These are phyloP conservation scores for Colletotrichum chrysophilum DNA, from an alignment of 2,329 filamentous ascomycete genomes.

Conservation along the genomic window DNA sequence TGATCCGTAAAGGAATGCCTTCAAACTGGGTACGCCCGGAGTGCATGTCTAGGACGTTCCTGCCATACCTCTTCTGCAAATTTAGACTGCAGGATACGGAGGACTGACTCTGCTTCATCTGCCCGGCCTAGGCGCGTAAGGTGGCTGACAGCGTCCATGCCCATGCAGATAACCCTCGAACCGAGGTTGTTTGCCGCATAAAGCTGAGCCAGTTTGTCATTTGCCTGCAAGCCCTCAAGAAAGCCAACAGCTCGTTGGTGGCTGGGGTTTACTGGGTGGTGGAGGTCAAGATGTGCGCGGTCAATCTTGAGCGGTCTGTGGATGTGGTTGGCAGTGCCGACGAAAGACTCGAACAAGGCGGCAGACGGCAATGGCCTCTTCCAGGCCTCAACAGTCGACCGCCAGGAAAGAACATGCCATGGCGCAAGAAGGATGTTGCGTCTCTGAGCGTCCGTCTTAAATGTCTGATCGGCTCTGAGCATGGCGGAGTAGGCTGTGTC, in stretches of 20 bases:
- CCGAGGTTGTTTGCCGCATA: background rate
- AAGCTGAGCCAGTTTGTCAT: background rate
- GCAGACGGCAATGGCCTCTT: conserved; percentile 50
- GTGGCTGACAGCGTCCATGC: conserved; percentile 48
- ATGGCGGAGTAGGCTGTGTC: conserved; percentile 56
- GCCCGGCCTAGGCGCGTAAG: conserved; percentile 44
- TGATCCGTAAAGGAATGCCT: background rate
- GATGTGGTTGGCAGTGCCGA: conserved; percentile 49
- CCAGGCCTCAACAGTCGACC: conserved; percentile 56
- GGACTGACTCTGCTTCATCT: conserved; percentile 45
- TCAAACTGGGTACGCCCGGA: background rate
- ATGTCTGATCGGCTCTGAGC: conserved; percentile 48
- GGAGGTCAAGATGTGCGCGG: conserved; percentile 58
- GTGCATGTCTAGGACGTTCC: background rate
- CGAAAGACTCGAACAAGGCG: conserved; percentile 57
- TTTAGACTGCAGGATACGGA: conserved; percentile 40
- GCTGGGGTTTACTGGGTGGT: conserved; percentile 58
- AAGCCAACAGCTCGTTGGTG: conserved; percentile 52
- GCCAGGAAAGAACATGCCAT: conserved; percentile 56
- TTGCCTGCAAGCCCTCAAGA: conserved; percentile 33
- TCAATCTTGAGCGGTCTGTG: conserved; percentile 44
- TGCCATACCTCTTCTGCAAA: conserved; percentile 27
- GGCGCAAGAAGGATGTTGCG: conserved; percentile 41
- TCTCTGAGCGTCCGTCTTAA: conserved; percentile 39
- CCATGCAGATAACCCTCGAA: conserved; percentile 23